Evolutionary conservation across 345 rosid genomes (phyloP), one percentile per base, ranked within the genome.

Genomic region (Hibiscus syriacus): DNA sequence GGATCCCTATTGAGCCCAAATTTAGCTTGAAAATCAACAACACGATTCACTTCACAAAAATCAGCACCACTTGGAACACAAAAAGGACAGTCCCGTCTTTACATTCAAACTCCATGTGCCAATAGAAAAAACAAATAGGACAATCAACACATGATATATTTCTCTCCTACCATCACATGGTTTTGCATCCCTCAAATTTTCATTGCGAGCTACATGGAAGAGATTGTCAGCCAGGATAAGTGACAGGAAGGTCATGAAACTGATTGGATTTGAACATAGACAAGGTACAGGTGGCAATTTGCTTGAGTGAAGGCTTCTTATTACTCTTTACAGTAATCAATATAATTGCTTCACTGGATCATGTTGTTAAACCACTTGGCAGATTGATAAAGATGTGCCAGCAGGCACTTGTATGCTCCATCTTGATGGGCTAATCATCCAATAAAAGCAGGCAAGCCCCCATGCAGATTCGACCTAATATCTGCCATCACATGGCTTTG

Each of bases 401-500:
- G 43, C 43, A 19, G 34, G 7, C 16, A 58, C 39, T 3, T 58
- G 16, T 17, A 17, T 58, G 26, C 45, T n/a, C n/a, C n/a, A n/a
- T n/a, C n/a, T n/a, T n/a, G n/a, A n/a, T n/a, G n/a, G n/a, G n/a
- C n/a, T n/a, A n/a, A n/a, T n/a, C n/a, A n/a, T n/a, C n/a, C n/a
- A n/a, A n/a, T n/a, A n/a, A n/a, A n/a, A n/a, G n/a, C n/a, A n/a
- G n/a, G n/a, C n/a, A n/a, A n/a, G n/a, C n/a, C n/a, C 36, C 64
- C 26, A 17, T 9, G 41, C 41, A 29, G n/a, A 46, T 50, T 36
- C 5, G 12, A 2, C 30, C 43, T 17, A 58, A 53, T 49, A 32
- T 48, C 69, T 65, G 32, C 53, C 17, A 48, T 65, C 70, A 67
- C 70, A 67, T 67, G 70, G 70, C 45, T 14, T 23, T 67, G 62